Evolutionary conservation across 176 grass and related monocot genomes (phyloP).

Genomic region (Cenchrus fungigraminus): DNA sequence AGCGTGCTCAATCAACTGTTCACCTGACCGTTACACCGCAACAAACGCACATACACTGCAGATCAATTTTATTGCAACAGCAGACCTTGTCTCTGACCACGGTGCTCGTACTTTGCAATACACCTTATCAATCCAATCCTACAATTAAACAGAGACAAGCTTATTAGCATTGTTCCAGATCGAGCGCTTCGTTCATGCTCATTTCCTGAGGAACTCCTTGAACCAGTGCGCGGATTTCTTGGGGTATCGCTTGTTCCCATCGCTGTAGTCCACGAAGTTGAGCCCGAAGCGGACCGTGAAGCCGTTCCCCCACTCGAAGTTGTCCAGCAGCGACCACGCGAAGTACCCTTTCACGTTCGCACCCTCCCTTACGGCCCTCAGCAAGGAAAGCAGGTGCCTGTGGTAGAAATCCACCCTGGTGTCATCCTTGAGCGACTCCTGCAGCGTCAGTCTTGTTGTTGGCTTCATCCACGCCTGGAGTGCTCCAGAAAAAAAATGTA

Average conservation of each 20-base stretch:
- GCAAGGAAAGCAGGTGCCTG: conserved; percentile 49
- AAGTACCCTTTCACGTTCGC: conserved; percentile 73
- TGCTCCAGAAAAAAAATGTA: background rate
- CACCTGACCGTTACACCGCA: no score
- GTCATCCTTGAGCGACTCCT: conserved; percentile 63
- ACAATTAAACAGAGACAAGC: no score
- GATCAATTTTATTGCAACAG: background rate
- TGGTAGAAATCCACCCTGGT: conserved; percentile 56
- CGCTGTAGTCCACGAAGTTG: conserved; percentile 51
- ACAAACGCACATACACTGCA: no score
- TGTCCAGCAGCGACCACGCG: conserved; percentile 63
- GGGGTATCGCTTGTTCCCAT: conserved; percentile 53
- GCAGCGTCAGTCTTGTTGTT: conserved; percentile 52
- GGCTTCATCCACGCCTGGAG: conserved; percentile 45
- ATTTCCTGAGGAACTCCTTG: conserved; percentile 52
- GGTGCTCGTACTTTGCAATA: background rate
- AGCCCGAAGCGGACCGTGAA: conserved; percentile 69
- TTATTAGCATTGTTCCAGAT: no score
- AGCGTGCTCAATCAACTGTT: no score
- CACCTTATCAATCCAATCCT: background rate
- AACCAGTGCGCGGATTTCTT: conserved; percentile 66
- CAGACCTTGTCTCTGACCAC: no score
- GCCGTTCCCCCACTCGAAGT: conserved; percentile 56
- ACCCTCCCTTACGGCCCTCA: conserved; percentile 57
- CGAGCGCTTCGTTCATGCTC: background rate